Evolutionary conservation across 495 filamentous ascomycete species (phyloP).

Genomic region (Trichocladium antarcticum): DNA sequence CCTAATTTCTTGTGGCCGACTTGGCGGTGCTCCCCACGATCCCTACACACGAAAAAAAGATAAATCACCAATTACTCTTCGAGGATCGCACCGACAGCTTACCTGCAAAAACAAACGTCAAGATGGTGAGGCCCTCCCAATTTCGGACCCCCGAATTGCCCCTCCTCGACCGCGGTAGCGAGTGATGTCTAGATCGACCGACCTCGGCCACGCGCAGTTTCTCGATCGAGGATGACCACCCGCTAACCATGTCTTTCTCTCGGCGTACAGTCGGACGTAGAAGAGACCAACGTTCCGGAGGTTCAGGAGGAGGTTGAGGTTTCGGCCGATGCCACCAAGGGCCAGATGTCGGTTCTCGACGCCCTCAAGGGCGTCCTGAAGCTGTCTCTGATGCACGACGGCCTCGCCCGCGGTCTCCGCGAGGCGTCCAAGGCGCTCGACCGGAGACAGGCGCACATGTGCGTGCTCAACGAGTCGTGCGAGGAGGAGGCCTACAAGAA

Average conservation of each 20-base stretch:
- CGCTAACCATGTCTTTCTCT: constrained; percentile 15
- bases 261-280: constrained; percentile 47
- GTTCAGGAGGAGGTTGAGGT: constrained; percentile 86
- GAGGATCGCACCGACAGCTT: constrained; percentile 43
- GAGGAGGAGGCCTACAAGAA: constrained; percentile 99
- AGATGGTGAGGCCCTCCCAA: constrained; percentile 40
- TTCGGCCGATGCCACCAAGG: constrained; percentile 69
- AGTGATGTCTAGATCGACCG: background rate
- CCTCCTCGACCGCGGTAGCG: background rate
- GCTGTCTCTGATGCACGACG: constrained; percentile 98
- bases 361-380: constrained; percentile 96
- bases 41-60: constrained; percentile 9
- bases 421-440: constrained; percentile 97
- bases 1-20: constrained; percentile 11
- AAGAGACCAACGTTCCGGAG: constrained; percentile 69
- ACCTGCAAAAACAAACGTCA: constrained; percentile 32
- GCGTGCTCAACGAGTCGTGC: constrained; percentile 96
- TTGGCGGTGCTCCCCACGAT: background rate
- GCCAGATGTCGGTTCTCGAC: constrained; percentile 95
- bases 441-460: constrained; percentile 97
- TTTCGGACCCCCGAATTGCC: background rate
- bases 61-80: constrained; percentile 32
- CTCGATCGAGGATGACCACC: background rate
- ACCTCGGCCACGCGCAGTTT: background rate
- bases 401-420: constrained; percentile 92